phyloP scores from a whole-genome alignment of 2,329 filamentous ascomycete species.

The Penicillium sp. region DNA sequence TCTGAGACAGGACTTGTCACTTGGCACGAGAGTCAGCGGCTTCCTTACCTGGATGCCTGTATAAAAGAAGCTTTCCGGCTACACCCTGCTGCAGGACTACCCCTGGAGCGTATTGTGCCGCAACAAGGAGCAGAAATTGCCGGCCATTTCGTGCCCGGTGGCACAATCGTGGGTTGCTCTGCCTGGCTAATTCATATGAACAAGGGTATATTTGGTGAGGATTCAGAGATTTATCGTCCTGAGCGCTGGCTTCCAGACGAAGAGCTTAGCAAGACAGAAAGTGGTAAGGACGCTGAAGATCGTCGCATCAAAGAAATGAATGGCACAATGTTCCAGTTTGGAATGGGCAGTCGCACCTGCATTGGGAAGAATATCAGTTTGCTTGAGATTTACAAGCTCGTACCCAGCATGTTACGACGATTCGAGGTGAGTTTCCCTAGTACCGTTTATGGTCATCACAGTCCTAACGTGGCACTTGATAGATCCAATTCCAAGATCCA shows the following conservation, averaged over 20 bases:
- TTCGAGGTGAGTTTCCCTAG: constrained; percentile 13
- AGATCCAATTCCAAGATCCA: constrained; percentile 17
- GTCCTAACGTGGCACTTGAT: neutral
- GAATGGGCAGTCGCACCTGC: constrained; percentile 29
- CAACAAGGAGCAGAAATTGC: constrained; percentile 18
- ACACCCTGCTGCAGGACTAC: constrained; percentile 75
- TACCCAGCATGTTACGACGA: constrained; percentile 31
- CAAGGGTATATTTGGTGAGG: constrained; percentile 69
- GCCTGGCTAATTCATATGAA: constrained; percentile 77
- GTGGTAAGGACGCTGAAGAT: constrained; percentile 8
- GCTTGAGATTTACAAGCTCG: constrained; percentile 38
- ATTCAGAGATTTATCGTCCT: constrained; percentile 62
- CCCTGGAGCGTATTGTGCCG: constrained; percentile 76
- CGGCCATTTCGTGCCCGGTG: constrained; percentile 25
- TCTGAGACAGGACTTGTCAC: constrained; percentile 59
- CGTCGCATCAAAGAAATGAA: constrained; percentile 24
- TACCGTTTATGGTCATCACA: neutral
- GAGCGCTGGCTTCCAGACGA: constrained; percentile 26
- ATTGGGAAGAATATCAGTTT: constrained; percentile 37
- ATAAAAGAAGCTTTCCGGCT: constrained; percentile 70
- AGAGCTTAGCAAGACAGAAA: constrained; percentile 7
- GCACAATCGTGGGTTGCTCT: constrained; percentile 71
- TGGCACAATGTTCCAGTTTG: constrained; percentile 28
- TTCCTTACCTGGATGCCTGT: constrained; percentile 66
- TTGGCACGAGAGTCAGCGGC: constrained; percentile 71